Evolutionary conservation across 164 flowering plant genomes (phyloP), one percentile per base, ranked within the genome.

Genomic region (Tinospora cordifolia): DNA sequence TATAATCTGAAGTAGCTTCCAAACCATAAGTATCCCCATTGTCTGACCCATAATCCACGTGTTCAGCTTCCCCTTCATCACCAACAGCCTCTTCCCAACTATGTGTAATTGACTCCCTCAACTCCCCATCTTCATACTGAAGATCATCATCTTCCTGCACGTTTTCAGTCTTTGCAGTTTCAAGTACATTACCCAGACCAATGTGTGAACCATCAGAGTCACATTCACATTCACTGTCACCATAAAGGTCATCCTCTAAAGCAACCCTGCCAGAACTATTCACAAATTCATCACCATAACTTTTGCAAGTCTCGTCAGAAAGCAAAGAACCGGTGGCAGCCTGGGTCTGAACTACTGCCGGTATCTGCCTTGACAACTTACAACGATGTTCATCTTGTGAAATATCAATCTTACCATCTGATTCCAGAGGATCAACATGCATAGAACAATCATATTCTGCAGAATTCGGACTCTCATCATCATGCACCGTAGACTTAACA

Each of bases 41-140:
- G 72, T 82, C 85, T 63, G 85, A 82, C n/a, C 78, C 91, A 76
- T 88, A 87, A 70, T 88, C 88, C 59, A 86, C 85, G 65, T 71
- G 80, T 72, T 89, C 90, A 71, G 75, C 68, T 74, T 88, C 88
- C 65, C 73, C 79, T 46, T 81, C 84, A 44, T 85, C 84, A 60
- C 62, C 76, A 7, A 65, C 83, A 69, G 75, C 75, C 6, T 84
- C 88, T 66, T 82, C 88, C 88, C 87, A 86, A 57, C 36, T 68
- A 75, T 68, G 80, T 39, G 58, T 65, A 70, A 73, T 65, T 0
- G 84, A 49, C 72, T 82, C 90, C 75, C 92, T 84, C 68, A 90
- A 71, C 68, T 90, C 96, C 25, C 96, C 92, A 80, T 90, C 96
- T 71, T 88, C 96, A 49, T 79, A 83, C 75, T 87, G 86, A 75